A percentile compares a stretch with the other conserved stretches of the same genome.
phyloP scores from a whole-genome alignment of 441 rosid genomes.

The Euphorbia schlechtendalii region DNA sequence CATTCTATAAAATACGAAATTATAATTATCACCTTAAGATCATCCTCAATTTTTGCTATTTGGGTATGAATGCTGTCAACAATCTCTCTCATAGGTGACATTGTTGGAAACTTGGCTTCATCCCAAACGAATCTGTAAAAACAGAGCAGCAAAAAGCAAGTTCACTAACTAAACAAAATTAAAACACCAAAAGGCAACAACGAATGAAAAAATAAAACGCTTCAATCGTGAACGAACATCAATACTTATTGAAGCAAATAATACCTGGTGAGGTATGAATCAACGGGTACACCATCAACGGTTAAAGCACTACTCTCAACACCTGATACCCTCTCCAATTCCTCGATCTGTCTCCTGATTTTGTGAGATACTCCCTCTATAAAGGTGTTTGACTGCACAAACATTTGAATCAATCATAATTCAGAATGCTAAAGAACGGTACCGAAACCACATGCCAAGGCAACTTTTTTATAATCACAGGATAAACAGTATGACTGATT shows the following conservation, averaged over 20 bases:
- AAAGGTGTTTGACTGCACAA: conserved; percentile 73
- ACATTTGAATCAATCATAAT: conserved; percentile 3
- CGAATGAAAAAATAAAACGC: not conserved
- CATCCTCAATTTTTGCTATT: conserved; percentile 97
- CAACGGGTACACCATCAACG: conserved; percentile 93
- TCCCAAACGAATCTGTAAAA: conserved; percentile 83
- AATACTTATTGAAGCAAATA: not conserved
- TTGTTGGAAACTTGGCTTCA: conserved; percentile 90
- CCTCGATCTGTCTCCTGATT: conserved; percentile 97
- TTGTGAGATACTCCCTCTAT: conserved; percentile 91
- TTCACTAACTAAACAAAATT: conserved; percentile 1
- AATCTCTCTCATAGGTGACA: conserved; percentile 85
- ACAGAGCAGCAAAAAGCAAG: conserved; percentile 19
- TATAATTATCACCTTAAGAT: conserved; percentile 70
- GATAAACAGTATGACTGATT: not conserved
- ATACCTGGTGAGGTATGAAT: conserved; percentile 93
- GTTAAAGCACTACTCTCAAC: conserved; percentile 76
- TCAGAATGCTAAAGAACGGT: not conserved
- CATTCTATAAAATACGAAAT: not conserved
- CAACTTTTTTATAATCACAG: not conserved
- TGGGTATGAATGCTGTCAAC: conserved; percentile 73
- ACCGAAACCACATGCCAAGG: not conserved
- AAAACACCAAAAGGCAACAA: not conserved
- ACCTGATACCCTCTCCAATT: conserved; percentile 79
- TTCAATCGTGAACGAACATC: not conserved